Percentiles rank a stretch among this genome's conserved stretches.
Evolutionary conservation across 495 filamentous ascomycete species (phyloP).

Genomic region (Neurospora sp.): DNA sequence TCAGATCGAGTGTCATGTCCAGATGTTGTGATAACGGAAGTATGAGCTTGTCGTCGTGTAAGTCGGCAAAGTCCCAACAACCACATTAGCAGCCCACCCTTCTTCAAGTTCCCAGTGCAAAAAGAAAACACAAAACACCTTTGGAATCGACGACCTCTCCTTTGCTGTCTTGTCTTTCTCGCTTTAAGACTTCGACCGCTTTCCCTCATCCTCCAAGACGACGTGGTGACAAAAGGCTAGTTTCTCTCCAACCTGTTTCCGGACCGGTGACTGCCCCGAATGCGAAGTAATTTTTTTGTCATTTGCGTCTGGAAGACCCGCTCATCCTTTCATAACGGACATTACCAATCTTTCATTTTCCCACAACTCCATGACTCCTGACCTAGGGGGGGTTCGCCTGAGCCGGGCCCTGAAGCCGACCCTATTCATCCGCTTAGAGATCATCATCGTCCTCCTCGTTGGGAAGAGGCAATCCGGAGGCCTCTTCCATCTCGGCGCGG

Average conservation of each 20-base stretch:
- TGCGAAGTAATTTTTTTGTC: conserved; percentile 3
- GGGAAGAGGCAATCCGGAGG: conserved; percentile 75
- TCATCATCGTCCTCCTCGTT: conserved; percentile 82
- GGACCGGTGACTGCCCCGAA: not conserved
- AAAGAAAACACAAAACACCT: not conserved
- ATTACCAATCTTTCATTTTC: conserved; percentile 16
- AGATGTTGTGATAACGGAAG: not conserved
- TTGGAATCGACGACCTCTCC: conserved; percentile 7
- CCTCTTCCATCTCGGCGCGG: conserved; percentile 78
- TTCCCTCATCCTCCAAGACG: not conserved
- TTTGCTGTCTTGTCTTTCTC: conserved; percentile 10
- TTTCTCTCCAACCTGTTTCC: not conserved
- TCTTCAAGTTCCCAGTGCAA: not conserved
- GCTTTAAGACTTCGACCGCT: conserved; percentile 2
- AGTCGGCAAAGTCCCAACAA: not conserved
- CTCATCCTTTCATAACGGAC: conserved; percentile 22
- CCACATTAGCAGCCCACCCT: not conserved
- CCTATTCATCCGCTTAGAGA: conserved; percentile 30
- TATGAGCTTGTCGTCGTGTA: not conserved
- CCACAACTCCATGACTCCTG: not conserved
- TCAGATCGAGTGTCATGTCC: not conserved
- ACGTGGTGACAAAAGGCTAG: not conserved
- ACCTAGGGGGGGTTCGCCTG: conserved; percentile 2
- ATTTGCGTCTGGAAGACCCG: conserved; percentile 15
- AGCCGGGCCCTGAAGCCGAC: not conserved